Base-by-base conservation (phyloP, 1,139 yeast genomes). In the Williopsis jadinii region DNA sequence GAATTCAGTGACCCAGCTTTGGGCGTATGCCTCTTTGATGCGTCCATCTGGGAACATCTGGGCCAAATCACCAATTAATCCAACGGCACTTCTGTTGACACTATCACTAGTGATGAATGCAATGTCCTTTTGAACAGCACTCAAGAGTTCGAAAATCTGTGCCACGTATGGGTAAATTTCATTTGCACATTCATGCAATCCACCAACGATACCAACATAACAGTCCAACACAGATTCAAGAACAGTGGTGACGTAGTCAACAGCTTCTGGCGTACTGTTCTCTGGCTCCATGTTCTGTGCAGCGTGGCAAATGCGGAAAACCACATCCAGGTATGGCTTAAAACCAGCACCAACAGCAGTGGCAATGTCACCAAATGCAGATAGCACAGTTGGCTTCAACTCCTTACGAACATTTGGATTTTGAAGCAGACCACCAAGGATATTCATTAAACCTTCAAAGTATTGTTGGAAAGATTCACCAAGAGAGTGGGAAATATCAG, bases 281-380 rank as follows among this genome's bases (percentile, higher is more conserved):
- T 78, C 66, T 60, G 80, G 60, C 60, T 65, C 51, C 54, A 68
- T 38, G 68, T 69, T 50, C 59, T 67, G 63, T 48, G 70, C 64
- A 46, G 69, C 60, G 60, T 62, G 57, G 61, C 72, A 59, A 68
- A 77, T 37, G 37, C 73, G 75, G 83, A 90, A 83, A 28, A 88
- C 95, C 50, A 79, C 85, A 37, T 73, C 77, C 51, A 88, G 67
- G 62, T 86, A 92, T 43, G 82, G 86, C 50, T 73, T 73, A 63
- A 90, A 92, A 42, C 73, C 75, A 4, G 71, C 59, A 8, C 96
- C 97, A 50, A 90, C 80, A 10, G 94, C 80, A 2, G 95, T 76
- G 3, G 98, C 97, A 57, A 94, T 75, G 62, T 92, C 98, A 49
- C 98, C 98, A 62, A 92, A 86, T 56, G 95, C 88, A n/a, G 97